Evolutionary conservation across 805 yeast species (phyloP), one percentile per base, ranked within the genome.

Genomic region (Ogataea paraovalis): DNA sequence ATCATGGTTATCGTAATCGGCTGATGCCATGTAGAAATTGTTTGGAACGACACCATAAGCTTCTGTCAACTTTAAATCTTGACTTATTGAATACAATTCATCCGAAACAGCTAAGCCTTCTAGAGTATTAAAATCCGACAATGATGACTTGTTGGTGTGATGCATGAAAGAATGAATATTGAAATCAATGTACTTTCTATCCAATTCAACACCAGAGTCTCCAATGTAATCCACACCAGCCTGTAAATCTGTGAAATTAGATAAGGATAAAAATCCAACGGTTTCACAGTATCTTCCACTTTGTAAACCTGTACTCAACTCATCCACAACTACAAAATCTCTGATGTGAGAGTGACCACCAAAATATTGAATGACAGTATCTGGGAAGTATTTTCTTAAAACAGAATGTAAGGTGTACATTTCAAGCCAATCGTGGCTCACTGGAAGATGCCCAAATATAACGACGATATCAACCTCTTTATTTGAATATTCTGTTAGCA

Each of bases 261-360:
- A 21, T 20, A 89, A 68, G 22, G 95, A 80, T 12, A 85, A 65
- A 76, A 90, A 92, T 0, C 98, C 98, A n/a, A 87, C 77, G 0
- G 98, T 92, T 62, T 92, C 98, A 60, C 96, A 80, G 62, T 87
- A 92, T 43, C 97, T 72, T 0, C 98, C 98, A 61, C 96, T 87
- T 68, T 92, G 96, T n/a, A 92, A 66, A 0, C 84, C 97, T 0
- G 87, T 80, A 21, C 91, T 76, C 42, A 68, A 69, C 2, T 71
- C 67, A 59, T 92, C 98, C 43, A 82, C 71, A 3, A 79, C 69
- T 7, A 79, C 75, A 64, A 85, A 92, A 65, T 92, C 98, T 51
- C 98, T 73, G 14, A 92, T 81, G 62, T 92, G 98, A 25, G 95
- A 82, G 66, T 92, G 98, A 1, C 97, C 98, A 1, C 97, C 98